These are phyloP conservation scores for Suillus discolor DNA, from an alignment of 768 basidiomycete genomes.

Conservation along the genomic window DNA sequence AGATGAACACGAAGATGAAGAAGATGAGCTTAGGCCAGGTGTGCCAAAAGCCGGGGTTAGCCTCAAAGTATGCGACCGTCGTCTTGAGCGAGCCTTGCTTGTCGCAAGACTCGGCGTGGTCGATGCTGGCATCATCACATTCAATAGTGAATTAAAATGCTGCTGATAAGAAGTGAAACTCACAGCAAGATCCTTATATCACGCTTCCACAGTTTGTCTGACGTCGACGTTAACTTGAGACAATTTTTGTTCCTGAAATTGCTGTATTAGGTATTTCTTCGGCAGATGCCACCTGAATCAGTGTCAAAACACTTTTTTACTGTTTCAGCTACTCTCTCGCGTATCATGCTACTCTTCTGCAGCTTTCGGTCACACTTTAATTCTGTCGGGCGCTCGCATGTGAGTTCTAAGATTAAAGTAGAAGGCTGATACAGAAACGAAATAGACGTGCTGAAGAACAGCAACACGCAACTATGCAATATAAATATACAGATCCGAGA, in stretches of 20 bases:
- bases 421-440: background rate
- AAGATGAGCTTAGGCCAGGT: conserved; percentile 3
- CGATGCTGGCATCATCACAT: background rate
- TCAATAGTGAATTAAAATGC: background rate
- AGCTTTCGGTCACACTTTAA: background rate
- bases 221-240: conserved; percentile 1
- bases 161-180: conserved; percentile 6
- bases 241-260: background rate
- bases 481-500: background rate
- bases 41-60: conserved; percentile 4
- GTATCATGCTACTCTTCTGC: background rate
- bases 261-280: background rate
- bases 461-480: background rate
- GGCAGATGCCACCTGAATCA: background rate
- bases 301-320: too few species aligned
- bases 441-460: background rate
- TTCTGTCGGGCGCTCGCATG: background rate
- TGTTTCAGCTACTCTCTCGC: background rate
- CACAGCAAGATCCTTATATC: background rate
- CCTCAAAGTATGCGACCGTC: conserved; percentile 10
- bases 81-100: conserved; percentile 9
- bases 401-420: background rate
- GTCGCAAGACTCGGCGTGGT: background rate
- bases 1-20: background rate
- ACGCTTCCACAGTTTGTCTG: background rate